Evolutionary conservation across 164 flowering plant species (phyloP).

Genomic region (Hamamelis virginiana): DNA sequence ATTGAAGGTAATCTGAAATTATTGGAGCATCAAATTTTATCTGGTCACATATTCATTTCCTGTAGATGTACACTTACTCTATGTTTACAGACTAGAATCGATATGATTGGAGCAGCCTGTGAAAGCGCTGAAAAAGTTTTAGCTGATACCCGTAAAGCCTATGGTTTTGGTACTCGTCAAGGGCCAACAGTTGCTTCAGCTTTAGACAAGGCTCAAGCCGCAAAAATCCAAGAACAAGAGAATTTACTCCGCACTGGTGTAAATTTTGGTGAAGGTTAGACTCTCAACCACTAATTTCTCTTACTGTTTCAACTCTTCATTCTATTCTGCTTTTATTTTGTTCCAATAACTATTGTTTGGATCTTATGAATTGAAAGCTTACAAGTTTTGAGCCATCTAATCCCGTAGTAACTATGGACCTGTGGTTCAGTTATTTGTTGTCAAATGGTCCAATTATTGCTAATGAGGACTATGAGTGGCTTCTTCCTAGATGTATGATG

Average conservation of each 20-base stretch:
- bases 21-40: neutral
- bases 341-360: neutral
- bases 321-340: neutral
- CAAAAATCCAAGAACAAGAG: slow-evolving; percentile 90
- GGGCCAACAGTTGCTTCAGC: slow-evolving; percentile 66
- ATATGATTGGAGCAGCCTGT: slow-evolving; percentile 91
- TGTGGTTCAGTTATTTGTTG: too few relatives aligned
- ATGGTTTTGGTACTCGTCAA: slow-evolving; percentile 81
- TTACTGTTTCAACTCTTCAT: neutral
- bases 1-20: slow-evolving; percentile 57
- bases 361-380: neutral
- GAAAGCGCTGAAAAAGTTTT: slow-evolving; percentile 92
- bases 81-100: slow-evolving; percentile 67
- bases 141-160: slow-evolving; percentile 85
- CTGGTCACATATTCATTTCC: neutral
- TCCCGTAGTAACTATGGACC: neutral
- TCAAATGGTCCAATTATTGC: too few relatives aligned
- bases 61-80: slow-evolving; percentile 3
- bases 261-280: slow-evolving; percentile 78
- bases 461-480: too few relatives aligned
- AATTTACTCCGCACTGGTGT: slow-evolving; percentile 80
- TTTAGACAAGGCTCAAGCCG: slow-evolving; percentile 85
- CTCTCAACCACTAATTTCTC: slow-evolving; percentile 1
- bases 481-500: too few relatives aligned
- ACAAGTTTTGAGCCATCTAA: neutral